Percentiles rank a stretch among this genome's conserved stretches.
Conservation (phyloP, 352 stramenopile species). For the Phytophthora colocasiae region DNA sequence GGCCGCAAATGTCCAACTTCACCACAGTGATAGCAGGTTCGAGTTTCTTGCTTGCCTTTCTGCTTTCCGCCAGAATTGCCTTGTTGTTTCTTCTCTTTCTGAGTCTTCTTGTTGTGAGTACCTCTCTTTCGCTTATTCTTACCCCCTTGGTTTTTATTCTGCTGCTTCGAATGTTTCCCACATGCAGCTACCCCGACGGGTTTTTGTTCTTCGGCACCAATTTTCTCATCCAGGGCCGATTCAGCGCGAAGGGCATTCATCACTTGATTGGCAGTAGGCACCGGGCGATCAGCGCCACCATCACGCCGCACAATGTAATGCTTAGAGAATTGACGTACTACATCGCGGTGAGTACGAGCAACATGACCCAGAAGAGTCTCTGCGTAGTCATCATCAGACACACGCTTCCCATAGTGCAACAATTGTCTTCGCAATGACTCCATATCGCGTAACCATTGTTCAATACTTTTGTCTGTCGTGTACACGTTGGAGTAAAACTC, state of each 20-base stretch:
- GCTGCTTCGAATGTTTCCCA: constrained; percentile 5
- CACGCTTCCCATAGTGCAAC: constrained; percentile 10
- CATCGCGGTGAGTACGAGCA: constrained; percentile 8
- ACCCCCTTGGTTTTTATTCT: neutral
- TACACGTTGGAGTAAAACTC: constrained; percentile 19
- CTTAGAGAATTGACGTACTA: constrained; percentile 14
- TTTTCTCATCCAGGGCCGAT: constrained; percentile 14
- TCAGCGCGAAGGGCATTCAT: constrained; percentile 10
- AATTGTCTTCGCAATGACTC: constrained; percentile 7
- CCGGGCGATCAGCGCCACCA: neutral
- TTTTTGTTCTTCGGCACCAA: constrained; percentile 7
- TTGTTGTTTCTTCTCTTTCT: neutral
- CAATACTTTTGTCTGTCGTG: constrained; percentile 11
- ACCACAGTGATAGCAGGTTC: constrained; percentile 3
- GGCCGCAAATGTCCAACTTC: no score
- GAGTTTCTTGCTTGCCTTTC: neutral
- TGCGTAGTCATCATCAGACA: constrained; percentile 14
- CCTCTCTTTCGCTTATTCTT: constrained; percentile 11
- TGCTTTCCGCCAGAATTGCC: constrained; percentile 2
- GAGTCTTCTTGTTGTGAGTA: constrained; percentile 5
- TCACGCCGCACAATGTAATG: constrained; percentile 19
- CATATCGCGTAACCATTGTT: constrained; percentile 13
- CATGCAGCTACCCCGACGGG: constrained; percentile 9
- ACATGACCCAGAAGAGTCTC: constrained; percentile 10
- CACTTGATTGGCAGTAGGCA: constrained; percentile 10